Evolutionary conservation across 1,284 basidiomycete genomes (phyloP), one percentile per base, ranked within the genome.

Genomic region (Moesziomyces parantarcticus): DNA sequence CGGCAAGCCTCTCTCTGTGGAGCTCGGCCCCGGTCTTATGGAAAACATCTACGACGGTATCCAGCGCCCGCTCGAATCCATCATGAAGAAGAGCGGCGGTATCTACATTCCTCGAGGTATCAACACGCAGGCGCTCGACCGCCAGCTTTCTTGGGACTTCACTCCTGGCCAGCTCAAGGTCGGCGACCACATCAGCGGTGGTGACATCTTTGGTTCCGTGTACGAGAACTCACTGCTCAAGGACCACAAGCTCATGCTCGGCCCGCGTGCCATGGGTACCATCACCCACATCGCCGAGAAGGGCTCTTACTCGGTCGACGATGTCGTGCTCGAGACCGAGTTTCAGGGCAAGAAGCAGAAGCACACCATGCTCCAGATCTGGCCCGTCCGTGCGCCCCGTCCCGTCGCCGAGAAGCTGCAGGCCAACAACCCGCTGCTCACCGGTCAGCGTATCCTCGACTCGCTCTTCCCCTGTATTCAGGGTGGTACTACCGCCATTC

Each of bases 391-490:
- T 84, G 97, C 96, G 22, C 95, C 97, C 56, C 90, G 97, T 70
- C 97, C 97, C 20, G 92, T 94, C 42, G 88, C 92, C 40, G 92
- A 98, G 86, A 99, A 99, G 86, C 89, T 93, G 78, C 95, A 92
- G 7, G 95, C 96, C 58, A 89, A 97, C 84, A 90, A 90, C 85
- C 97, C 97, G 34, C 88, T 99, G 22, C 87, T 96, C 58, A 99
- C 97, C 53, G 97, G 97, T 54, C 96, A 99, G 86, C 92, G 96
- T 79, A 94, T 99, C 70, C 87, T 99, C 58, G 96, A 99, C 83
- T 93, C 96, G 14, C 88, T 99, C 63, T 99, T 99, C 89, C 97
- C 97, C 87, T 96, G 94, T 85, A 95, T 99, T 4, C 97, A 99
- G 87, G 97, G 97, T 78, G 97, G 97, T 64, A 99, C 97, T 10